Conservation (phyloP, 2,329 filamentous ascomycete genomes). For the Alternaria consortialis region DNA sequence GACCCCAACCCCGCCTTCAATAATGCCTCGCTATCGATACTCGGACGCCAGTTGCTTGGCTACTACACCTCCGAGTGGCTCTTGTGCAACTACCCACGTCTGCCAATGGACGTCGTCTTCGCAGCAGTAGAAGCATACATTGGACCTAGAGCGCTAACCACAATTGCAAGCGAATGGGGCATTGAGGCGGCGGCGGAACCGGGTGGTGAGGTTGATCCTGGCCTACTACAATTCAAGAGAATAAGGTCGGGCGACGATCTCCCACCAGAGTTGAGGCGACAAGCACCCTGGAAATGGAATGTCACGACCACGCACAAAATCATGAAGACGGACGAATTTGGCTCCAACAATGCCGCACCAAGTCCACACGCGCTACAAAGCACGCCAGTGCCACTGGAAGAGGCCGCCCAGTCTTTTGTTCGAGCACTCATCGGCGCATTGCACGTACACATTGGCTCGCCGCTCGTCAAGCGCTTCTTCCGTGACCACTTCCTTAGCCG, state of each 20-base stretch:
- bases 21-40: conserved; percentile 81
- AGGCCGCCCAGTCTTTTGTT: conserved; percentile 78
- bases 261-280: conserved; percentile 33
- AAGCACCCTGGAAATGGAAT: conserved; percentile 49
- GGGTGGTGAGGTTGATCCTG: conserved; percentile 90
- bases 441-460: conserved; percentile 83
- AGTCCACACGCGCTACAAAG: conserved; percentile 33
- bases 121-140: conserved; percentile 85
- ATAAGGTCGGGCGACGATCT: conserved; percentile 43
- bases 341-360: conserved; percentile 63
- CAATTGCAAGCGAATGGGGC: conserved; percentile 86
- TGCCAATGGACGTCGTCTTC: conserved; percentile 88
- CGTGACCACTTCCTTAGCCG: conserved; percentile 83
- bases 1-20: conserved; percentile 84
- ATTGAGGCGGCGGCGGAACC: conserved; percentile 87
- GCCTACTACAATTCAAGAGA: conserved; percentile 80
- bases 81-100: conserved; percentile 85
- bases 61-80: conserved; percentile 92
- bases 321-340: conserved; percentile 85
- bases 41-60: conserved; percentile 83
- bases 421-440: conserved; percentile 84
- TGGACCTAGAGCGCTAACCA: conserved; percentile 76
- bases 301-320: conserved; percentile 70
- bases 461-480: conserved; percentile 83
- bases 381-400: conserved; percentile 55